Base-by-base conservation (phyloP, 2,329 filamentous ascomycete genomes). In the Nothopassalora personata region DNA sequence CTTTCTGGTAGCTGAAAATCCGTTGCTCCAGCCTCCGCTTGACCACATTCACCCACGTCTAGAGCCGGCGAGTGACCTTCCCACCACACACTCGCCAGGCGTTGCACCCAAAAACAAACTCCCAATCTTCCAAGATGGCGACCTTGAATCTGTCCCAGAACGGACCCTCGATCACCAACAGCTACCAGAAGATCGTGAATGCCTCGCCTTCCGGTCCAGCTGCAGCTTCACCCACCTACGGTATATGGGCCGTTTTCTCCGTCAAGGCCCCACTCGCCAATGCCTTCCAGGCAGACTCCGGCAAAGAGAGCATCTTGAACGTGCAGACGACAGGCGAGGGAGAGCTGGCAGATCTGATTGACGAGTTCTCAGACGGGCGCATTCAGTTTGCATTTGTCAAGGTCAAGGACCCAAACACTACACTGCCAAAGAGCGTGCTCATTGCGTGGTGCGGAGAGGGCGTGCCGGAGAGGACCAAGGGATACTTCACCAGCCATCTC, bases 361-460 rank as follows among this genome's bases (percentile, higher is more conserved):
- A 99, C 67, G 94, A 99, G 65, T 96, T 99, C 76, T 97, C 88
- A 66, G 94, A 99, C 75, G 94, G 94, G 56, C 88, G 91, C 69
- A 89, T 99, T 67, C 94, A 99, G 76, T 99, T 97, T 76, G 94
- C 91, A 30, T 97, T 95, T 71, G 87, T 94, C 70, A 97, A 96
- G 77, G 88, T 99, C 78, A 96, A 92, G 75, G 94, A 99, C 73
- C 89, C 91, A 57, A 99, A 99, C 75, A 90, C 89, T 2, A 80
- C 81, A 23, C 84, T 99, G 15, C 91, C 93, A 53, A 99, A 99
- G 80, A 89, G 87, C 73, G 90, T 96, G 60, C 82, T 99, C 66
- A 91, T 99, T 72, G 92, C 89, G 66, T 99, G 94, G 89, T 99
- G 94, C 74, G 94, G 94, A 66, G 93, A 95, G 72, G 94, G 94